Conservation (phyloP, 2,329 filamentous ascomycete species). For the Pseudofabraea citricarpa region DNA sequence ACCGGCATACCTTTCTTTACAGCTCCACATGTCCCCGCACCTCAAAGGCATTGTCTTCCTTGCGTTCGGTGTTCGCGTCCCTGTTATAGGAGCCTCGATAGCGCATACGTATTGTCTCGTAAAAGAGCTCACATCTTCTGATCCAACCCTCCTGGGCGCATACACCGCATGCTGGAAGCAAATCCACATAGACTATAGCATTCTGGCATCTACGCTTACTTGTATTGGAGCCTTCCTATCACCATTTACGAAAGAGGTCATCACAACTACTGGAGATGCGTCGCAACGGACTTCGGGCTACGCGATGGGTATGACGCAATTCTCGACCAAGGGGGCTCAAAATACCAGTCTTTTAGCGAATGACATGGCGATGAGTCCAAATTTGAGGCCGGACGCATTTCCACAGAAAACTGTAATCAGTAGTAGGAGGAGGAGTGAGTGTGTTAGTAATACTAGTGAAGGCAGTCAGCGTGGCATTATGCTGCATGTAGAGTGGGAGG, state of each 20-base stretch:
- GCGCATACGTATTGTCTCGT: slow-evolving; percentile 32
- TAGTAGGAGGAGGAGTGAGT: not conserved
- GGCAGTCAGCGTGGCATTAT: not conserved
- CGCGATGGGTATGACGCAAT: too few species aligned
- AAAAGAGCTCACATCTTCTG: slow-evolving; percentile 24
- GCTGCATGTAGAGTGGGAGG: not conserved
- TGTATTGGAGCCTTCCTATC: slow-evolving; percentile 35
- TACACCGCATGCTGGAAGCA: slow-evolving; percentile 32
- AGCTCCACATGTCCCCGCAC: not conserved
- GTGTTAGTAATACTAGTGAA: not conserved
- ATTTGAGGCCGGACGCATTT: not conserved
- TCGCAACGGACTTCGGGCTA: too few species aligned
- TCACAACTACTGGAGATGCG: not conserved
- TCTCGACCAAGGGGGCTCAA: not conserved
- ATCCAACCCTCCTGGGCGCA: slow-evolving; percentile 33
- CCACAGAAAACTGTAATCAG: not conserved
- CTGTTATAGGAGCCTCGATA: slow-evolving; percentile 27
- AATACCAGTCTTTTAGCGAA: not conserved
- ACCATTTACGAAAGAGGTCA: not conserved
- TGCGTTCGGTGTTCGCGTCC: slow-evolving; percentile 2
- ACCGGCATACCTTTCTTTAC: not conserved
- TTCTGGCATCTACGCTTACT: slow-evolving; percentile 35
- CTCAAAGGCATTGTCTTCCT: slow-evolving; percentile 1
- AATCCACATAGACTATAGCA: slow-evolving; percentile 33
- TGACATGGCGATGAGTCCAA: not conserved